phyloP scores from a whole-genome alignment of 208 protist species.

The Crithidia bombi region DNA sequence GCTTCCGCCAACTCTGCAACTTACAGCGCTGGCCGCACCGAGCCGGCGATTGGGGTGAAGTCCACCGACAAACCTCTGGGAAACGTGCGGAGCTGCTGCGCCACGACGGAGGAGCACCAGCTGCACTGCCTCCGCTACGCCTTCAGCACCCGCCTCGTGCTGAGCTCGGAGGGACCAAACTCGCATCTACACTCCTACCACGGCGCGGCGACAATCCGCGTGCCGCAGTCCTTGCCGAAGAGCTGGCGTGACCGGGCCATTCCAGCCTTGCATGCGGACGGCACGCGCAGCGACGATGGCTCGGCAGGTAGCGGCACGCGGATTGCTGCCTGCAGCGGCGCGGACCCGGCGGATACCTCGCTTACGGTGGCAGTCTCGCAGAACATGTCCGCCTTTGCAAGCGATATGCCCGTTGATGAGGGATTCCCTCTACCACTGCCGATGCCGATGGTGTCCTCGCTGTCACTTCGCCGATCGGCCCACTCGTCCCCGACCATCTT shows the following conservation, averaged over 20 bases:
- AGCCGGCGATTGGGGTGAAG: background rate
- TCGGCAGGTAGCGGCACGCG: too few species aligned
- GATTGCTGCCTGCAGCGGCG: conserved; percentile 2
- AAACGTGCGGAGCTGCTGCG: conserved; percentile 20
- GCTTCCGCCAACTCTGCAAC: background rate
- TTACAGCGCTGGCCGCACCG: background rate
- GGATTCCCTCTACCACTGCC: conserved; percentile 8
- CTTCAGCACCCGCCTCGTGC: conserved; percentile 22
- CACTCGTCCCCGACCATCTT: conserved; percentile 8
- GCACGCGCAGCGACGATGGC: background rate
- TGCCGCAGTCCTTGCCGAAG: conserved; percentile 18
- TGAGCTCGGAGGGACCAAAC: conserved; percentile 71
- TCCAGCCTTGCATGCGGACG: background rate
- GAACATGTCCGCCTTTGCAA: background rate
- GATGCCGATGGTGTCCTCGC: conserved; percentile 16
- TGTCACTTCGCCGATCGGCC: conserved; percentile 6
- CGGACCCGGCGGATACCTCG: background rate
- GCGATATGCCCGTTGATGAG: background rate
- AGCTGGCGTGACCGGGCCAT: conserved; percentile 10
- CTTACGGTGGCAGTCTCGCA: conserved; percentile 11
- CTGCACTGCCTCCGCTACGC: conserved; percentile 35
- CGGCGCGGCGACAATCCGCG: conserved; percentile 35
- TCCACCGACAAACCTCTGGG: conserved; percentile 7
- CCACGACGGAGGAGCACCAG: conserved; percentile 26
- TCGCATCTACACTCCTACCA: conserved; percentile 61